phyloP scores from a whole-genome alignment of 139 green algal species.

The Ettlia oleoabundans region DNA sequence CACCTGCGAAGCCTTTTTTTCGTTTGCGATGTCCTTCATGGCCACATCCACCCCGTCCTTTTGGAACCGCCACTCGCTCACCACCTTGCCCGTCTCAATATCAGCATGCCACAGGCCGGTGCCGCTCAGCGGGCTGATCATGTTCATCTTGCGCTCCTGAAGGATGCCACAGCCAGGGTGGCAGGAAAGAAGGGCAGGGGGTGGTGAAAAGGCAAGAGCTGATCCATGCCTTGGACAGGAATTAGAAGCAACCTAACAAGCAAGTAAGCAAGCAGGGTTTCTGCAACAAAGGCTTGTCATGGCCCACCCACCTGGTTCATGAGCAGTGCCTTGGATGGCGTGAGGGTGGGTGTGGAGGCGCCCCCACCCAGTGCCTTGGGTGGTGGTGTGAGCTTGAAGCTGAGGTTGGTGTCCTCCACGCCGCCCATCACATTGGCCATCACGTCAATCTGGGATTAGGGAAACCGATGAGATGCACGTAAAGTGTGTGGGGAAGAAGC shows the following conservation, averaged over 20 bases:
- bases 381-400: slow-evolving; percentile 50
- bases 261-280: too few species aligned
- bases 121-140: slow-evolving; percentile 74
- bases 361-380: not conserved
- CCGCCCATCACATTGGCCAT: slow-evolving; percentile 85
- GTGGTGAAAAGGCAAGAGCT: too few species aligned
- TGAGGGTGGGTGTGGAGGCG: slow-evolving; percentile 39
- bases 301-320: slow-evolving; percentile 45
- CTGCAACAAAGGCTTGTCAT: too few species aligned
- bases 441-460: slow-evolving; percentile 92
- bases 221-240: too few species aligned
- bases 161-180: too few species aligned
- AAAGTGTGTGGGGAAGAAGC: too few species aligned
- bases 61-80: slow-evolving; percentile 86
- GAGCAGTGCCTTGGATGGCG: slow-evolving; percentile 71
- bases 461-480: too few species aligned
- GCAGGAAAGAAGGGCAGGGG: too few species aligned
- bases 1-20: slow-evolving; percentile 77
- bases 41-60: slow-evolving; percentile 86
- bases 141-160: slow-evolving; percentile 90
- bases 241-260: too few species aligned
- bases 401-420: slow-evolving; percentile 56
- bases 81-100: slow-evolving; percentile 73
- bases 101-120: slow-evolving; percentile 72
- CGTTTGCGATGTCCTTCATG: slow-evolving; percentile 80